Evolutionary conservation across 2,329 filamentous ascomycete genomes (phyloP).

Genomic region (Metarhizium rileyi): DNA sequence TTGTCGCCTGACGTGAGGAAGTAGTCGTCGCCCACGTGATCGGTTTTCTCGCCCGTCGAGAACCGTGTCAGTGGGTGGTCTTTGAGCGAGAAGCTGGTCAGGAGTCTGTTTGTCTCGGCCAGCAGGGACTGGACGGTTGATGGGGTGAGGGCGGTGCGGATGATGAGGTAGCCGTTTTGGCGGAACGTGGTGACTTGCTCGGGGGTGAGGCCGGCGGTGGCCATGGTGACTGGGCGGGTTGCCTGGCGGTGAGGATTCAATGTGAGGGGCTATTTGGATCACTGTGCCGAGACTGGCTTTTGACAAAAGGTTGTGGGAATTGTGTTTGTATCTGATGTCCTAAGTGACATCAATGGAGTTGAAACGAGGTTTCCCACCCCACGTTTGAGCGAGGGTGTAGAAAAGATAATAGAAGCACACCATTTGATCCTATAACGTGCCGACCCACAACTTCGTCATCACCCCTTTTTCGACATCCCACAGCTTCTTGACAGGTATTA

Average conservation of each 20-base stretch:
- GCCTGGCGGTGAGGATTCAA: background rate
- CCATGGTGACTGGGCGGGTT: background rate
- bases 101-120: slow-evolving; percentile 62
- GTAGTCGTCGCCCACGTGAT: slow-evolving; percentile 89
- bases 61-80: slow-evolving; percentile 91
- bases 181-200: slow-evolving; percentile 65
- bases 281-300: no score
- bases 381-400: no score
- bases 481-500: no score
- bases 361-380: no score
- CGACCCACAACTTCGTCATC: no score
- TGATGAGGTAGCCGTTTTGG: slow-evolving; percentile 80
- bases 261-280: no score
- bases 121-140: slow-evolving; percentile 60
- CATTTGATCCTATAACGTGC: no score
- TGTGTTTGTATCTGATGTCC: no score
- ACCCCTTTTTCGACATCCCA: no score
- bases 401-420: no score
- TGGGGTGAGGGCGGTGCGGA: slow-evolving; percentile 64
- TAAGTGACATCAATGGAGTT: no score
- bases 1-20: slow-evolving; percentile 87
- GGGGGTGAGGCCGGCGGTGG: slow-evolving; percentile 49
- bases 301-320: no score
- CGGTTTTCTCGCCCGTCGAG: slow-evolving; percentile 64
- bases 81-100: slow-evolving; percentile 65